phyloP scores from a whole-genome alignment of 169 alveolate species.

The Eimeria acervulina region DNA sequence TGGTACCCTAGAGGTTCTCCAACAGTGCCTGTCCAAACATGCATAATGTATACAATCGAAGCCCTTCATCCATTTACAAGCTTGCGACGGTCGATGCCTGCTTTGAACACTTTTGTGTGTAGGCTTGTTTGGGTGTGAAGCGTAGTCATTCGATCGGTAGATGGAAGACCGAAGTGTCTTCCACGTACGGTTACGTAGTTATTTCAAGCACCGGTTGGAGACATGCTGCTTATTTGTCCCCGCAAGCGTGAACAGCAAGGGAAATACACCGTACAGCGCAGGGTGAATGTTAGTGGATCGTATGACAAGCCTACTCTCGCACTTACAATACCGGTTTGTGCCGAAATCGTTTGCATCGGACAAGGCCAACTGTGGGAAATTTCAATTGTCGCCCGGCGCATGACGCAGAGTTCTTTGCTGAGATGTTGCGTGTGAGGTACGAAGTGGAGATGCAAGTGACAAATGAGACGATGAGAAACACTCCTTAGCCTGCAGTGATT shows the following conservation, averaged over 20 bases:
- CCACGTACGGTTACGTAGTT: no score
- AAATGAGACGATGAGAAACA: constrained; percentile 39
- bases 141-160: no score
- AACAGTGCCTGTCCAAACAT: no score
- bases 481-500: no score
- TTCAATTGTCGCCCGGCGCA: constrained; percentile 37
- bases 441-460: constrained; percentile 9
- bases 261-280: constrained; percentile 65
- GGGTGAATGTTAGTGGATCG: constrained; percentile 83
- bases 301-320: constrained; percentile 84
- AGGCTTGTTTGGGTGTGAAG: no score
- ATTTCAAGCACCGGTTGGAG: no score
- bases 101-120: no score
- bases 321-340: constrained; percentile 81
- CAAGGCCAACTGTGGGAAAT: constrained; percentile 25
- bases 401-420: neutral
- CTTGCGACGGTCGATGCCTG: no score
- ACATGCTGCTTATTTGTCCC: neutral
- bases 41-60: no score
- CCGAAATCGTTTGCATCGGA: constrained; percentile 80
- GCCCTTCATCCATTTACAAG: no score
- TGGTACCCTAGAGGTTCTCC: no score
- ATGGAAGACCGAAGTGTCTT: no score
- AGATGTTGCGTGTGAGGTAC: constrained; percentile 42
- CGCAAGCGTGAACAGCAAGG: neutral